A percentile compares a stretch with the other conserved stretches of the same genome.
These are phyloP conservation scores for Tephrocybe sp. DNA, from an alignment of 768 basidiomycete genomes.

Conservation along the genomic window DNA sequence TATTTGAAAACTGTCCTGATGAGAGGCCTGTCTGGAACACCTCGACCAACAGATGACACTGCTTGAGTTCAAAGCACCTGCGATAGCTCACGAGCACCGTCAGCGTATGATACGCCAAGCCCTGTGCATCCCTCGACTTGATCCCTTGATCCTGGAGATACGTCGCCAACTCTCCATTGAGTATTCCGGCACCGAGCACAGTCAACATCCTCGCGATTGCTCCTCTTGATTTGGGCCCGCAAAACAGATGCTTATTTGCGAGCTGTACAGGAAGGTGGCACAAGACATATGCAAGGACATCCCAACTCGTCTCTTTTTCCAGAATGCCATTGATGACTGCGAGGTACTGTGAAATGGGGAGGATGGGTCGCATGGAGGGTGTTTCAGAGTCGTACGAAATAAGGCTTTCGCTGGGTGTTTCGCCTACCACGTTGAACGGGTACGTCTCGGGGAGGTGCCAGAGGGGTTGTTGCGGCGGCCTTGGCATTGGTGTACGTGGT, in stretches of 20 bases:
- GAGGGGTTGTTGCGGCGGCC: conserved; percentile 43
- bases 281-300: conserved; percentile 86
- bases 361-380: conserved; percentile 40
- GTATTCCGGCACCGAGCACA: conserved; percentile 65
- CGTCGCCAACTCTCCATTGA: conserved; percentile 53
- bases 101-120: conserved; percentile 82
- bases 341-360: conserved; percentile 79
- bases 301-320: conserved; percentile 82
- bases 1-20: conserved; percentile 64
- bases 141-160: conserved; percentile 55
- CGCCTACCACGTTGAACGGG: conserved; percentile 52
- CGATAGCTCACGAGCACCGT: conserved; percentile 88
- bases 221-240: conserved; percentile 76
- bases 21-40: conserved; percentile 66
- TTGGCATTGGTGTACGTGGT: conserved; percentile 27
- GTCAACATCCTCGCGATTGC: conserved; percentile 61
- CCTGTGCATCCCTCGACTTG: conserved; percentile 80
- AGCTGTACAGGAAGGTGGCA: conserved; percentile 90
- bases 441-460: conserved; percentile 72
- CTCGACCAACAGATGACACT: conserved; percentile 69
- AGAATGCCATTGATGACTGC: conserved; percentile 59
- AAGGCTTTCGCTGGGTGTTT: conserved; percentile 66
- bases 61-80: conserved; percentile 66
- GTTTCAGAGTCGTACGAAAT: conserved; percentile 59
- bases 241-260: conserved; percentile 94